These are phyloP conservation scores for Glonium stellatum DNA, from an alignment of 495 filamentous ascomycete genomes.

Conservation along the genomic window DNA sequence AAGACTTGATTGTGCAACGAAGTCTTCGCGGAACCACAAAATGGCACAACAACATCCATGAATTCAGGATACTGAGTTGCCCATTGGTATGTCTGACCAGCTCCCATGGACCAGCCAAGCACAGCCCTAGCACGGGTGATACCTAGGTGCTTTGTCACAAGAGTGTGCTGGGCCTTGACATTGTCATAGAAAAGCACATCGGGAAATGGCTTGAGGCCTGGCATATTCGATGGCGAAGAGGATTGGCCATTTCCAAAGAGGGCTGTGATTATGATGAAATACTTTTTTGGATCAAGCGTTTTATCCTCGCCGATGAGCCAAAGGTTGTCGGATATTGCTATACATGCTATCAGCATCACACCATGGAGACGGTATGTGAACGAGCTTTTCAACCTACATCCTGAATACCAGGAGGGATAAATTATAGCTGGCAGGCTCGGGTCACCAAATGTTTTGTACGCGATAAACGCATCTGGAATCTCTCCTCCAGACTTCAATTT, in stretches of 20 bases:
- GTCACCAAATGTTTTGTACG: conserved; percentile 66
- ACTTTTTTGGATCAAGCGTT: conserved; percentile 53
- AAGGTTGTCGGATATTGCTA: conserved; percentile 55
- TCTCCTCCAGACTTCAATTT: conserved; percentile 52
- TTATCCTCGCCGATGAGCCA: conserved; percentile 61
- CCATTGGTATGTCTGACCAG: conserved; percentile 63
- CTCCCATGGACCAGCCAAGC: conserved; percentile 67
- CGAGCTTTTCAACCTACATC: conserved; percentile 36
- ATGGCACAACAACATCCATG: conserved; percentile 58
- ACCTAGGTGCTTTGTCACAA: conserved; percentile 57
- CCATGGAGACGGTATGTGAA: neutral
- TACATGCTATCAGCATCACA: neutral
- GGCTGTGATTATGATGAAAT: conserved; percentile 64
- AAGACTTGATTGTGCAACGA: conserved; percentile 67
- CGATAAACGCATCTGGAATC: conserved; percentile 53
- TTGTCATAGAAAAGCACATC: conserved; percentile 61
- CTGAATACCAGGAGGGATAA: conserved; percentile 67
- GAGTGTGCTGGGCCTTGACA: conserved; percentile 57
- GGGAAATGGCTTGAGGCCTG: conserved; percentile 50
- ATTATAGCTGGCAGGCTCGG: conserved; percentile 56
- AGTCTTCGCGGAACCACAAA: conserved; percentile 62
- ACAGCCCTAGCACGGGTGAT: conserved; percentile 58
- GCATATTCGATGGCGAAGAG: conserved; percentile 59
- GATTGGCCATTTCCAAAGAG: conserved; percentile 70
- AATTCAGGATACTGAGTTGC: conserved; percentile 65